These are phyloP conservation scores for Pseudozyma sp. DNA, from an alignment of 1,284 basidiomycete genomes.

Conservation along the genomic window DNA sequence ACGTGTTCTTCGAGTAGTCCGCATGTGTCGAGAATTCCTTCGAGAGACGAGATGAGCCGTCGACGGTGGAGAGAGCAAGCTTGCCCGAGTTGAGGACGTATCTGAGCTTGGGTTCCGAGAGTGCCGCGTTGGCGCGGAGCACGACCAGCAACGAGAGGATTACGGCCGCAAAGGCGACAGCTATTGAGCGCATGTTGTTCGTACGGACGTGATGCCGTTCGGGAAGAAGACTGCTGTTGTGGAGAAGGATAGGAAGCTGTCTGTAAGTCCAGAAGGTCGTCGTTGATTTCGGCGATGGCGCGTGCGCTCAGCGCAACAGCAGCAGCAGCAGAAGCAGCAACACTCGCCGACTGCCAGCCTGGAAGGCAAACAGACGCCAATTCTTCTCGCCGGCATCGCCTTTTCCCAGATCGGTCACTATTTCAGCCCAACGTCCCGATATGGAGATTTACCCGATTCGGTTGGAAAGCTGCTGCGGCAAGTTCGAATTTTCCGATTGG, in stretches of 20 bases:
- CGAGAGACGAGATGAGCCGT: slow-evolving; percentile 47
- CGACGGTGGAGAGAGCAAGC: slow-evolving; percentile 45
- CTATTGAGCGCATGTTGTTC: slow-evolving; percentile 33
- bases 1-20: slow-evolving; percentile 32
- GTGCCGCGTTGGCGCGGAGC: slow-evolving; percentile 27
- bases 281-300: slow-evolving; percentile 20
- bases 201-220: not conserved
- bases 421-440: slow-evolving; percentile 8
- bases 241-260: not conserved
- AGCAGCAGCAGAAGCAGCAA: not conserved
- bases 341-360: slow-evolving; percentile 13
- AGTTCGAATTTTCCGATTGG: slow-evolving; percentile 25
- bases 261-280: not conserved
- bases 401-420: not conserved
- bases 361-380: slow-evolving; percentile 8
- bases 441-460: not conserved
- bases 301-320: slow-evolving; percentile 21
- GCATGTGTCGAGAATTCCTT: slow-evolving; percentile 37
- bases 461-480: slow-evolving; percentile 39
- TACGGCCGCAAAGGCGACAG: slow-evolving; percentile 2
- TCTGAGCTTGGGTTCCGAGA: slow-evolving; percentile 41
- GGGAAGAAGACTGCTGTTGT: not conserved
- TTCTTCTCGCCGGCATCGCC: too few relatives aligned
- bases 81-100: slow-evolving; percentile 49
- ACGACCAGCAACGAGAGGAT: slow-evolving; percentile 23